Conservation (phyloP, 495 filamentous ascomycete species). For the Hyaloscypha bicolor region DNA sequence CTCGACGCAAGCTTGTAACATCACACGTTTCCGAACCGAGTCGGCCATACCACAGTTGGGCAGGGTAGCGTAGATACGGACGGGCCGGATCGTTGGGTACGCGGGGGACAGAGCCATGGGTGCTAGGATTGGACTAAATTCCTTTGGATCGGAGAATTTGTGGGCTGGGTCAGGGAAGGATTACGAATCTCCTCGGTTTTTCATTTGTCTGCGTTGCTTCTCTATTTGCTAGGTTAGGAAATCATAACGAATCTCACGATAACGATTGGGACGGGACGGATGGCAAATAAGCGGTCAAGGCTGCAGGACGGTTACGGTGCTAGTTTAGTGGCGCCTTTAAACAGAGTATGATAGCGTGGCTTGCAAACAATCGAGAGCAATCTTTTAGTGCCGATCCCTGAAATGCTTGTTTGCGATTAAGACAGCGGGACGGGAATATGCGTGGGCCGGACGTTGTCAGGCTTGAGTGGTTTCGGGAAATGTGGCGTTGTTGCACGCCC, state of each 20-base stretch:
- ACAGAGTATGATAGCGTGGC: conserved; percentile 11
- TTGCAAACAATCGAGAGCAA: not conserved
- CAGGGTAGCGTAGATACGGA: conserved; percentile 7
- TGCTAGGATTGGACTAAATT: not conserved
- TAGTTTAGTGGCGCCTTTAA: not conserved
- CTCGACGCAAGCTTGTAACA: conserved; percentile 30
- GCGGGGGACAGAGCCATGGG: not conserved
- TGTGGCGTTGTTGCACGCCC: not conserved
- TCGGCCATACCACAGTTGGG: conserved; percentile 2
- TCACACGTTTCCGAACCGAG: conserved; percentile 7
- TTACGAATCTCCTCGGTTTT: conserved; percentile 19
- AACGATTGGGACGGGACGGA: conserved; percentile 3
- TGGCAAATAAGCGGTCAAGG: conserved; percentile 14
- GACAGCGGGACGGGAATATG: conserved; percentile 2
- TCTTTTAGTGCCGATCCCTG: not conserved
- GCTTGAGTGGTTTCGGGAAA: not conserved
- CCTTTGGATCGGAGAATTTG: not conserved
- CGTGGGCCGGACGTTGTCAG: not conserved
- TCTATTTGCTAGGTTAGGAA: conserved; percentile 17
- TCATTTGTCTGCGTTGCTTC: conserved; percentile 11
- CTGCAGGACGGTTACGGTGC: not conserved
- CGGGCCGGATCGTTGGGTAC: not conserved
- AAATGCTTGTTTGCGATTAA: not conserved
- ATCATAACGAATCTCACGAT: conserved; percentile 16
- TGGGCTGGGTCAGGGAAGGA: not conserved